These are phyloP conservation scores for Esteya vermicola DNA, from an alignment of 2,329 filamentous ascomycete species.

Conservation along the genomic window DNA sequence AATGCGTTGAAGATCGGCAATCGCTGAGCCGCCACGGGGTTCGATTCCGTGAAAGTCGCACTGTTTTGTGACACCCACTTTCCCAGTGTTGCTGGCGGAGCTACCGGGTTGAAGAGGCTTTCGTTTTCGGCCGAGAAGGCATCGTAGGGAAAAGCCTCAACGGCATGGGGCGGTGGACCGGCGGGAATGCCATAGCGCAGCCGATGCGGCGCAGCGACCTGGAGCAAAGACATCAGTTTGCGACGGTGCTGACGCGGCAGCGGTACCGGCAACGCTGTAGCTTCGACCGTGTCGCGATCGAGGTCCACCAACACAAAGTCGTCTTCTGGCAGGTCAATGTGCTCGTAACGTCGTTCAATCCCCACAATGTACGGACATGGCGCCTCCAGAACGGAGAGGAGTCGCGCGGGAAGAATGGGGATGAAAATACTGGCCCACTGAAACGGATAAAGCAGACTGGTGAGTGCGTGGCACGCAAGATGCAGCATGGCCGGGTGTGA, in stretches of 20 bases:
- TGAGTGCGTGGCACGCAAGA: constrained; percentile 76
- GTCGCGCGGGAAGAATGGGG: constrained; percentile 71
- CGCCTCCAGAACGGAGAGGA: constrained; percentile 83
- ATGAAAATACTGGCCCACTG: constrained; percentile 94
- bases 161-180: constrained; percentile 84
- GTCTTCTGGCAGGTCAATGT: constrained; percentile 75
- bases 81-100: constrained; percentile 58
- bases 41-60: constrained; percentile 63
- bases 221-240: constrained; percentile 77
- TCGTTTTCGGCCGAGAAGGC: constrained; percentile 79
- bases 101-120: constrained; percentile 59
- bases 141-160: constrained; percentile 85
- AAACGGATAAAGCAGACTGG: constrained; percentile 74
- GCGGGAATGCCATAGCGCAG: constrained; percentile 70
- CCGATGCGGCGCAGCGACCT: constrained; percentile 81
- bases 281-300: constrained; percentile 80
- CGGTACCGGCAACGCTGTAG: constrained; percentile 56
- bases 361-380: constrained; percentile 96
- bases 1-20: constrained; percentile 85
- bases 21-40: constrained; percentile 33
- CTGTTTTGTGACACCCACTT: constrained; percentile 87
- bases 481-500: constrained; percentile 96
- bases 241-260: constrained; percentile 80
- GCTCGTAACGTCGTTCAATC: constrained; percentile 82
- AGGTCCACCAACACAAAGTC: constrained; percentile 93